Conservation (phyloP, 345 rosid genomes). For the Lepidium aucheri region DNA sequence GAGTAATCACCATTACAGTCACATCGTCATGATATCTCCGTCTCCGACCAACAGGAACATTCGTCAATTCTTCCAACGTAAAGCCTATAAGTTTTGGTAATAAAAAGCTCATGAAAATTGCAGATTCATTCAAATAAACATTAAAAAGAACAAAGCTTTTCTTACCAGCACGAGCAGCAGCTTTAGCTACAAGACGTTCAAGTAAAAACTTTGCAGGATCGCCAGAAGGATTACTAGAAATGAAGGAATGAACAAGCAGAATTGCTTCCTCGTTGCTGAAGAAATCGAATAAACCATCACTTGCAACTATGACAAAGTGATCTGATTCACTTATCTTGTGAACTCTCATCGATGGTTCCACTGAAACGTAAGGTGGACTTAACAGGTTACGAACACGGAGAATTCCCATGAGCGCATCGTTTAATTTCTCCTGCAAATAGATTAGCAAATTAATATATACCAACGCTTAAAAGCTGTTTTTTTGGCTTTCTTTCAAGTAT, state of each 20-base stretch:
- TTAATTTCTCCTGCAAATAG: constrained; percentile 52
- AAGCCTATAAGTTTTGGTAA: constrained; percentile 39
- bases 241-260: constrained; percentile 51
- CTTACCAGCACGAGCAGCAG: constrained; percentile 82
- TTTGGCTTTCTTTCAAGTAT: background rate
- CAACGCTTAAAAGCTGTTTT: background rate
- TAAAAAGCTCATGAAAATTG: background rate
- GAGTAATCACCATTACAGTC: constrained; percentile 75
- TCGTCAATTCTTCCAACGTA: constrained; percentile 81
- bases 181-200: constrained; percentile 73
- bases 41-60: constrained; percentile 86
- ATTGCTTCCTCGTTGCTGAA: constrained; percentile 79
- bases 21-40: constrained; percentile 96
- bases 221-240: constrained; percentile 51
- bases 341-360: constrained; percentile 66
- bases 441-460: background rate
- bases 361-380: constrained; percentile 90
- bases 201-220: constrained; percentile 92
- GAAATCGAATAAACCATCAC: constrained; percentile 95
- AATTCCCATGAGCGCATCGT: constrained; percentile 92
- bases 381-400: constrained; percentile 77
- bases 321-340: constrained; percentile 63
- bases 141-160: background rate
- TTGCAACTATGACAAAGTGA: constrained; percentile 84
- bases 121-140: background rate